phyloP scores from a whole-genome alignment of 768 basidiomycete genomes.

The Phaffia tasmanica region DNA sequence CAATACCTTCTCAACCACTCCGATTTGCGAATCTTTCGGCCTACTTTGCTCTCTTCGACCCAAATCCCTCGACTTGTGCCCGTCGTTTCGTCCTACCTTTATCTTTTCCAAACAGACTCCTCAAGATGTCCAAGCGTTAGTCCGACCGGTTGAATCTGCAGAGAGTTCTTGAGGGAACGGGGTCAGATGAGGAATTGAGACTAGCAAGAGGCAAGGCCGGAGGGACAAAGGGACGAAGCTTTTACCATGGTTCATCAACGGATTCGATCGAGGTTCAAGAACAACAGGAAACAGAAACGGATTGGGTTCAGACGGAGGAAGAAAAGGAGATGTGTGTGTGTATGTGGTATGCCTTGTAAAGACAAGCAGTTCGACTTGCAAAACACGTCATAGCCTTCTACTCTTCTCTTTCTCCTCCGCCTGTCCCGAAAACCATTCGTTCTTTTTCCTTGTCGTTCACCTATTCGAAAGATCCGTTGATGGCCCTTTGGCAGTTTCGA shows the following conservation, averaged over 20 bases:
- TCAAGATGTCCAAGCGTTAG: conserved; percentile 27
- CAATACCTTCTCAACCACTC: no score
- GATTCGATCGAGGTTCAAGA: no score
- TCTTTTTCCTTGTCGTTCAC: background rate
- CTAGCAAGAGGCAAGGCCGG: background rate
- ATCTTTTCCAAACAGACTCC: background rate
- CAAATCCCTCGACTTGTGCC: conserved; percentile 1
- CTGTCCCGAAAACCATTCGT: background rate
- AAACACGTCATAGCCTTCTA: background rate
- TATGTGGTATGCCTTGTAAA: background rate
- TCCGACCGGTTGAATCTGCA: background rate
- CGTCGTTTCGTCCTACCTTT: background rate
- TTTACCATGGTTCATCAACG: no score
- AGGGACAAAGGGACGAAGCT: background rate
- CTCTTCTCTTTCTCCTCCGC: background rate
- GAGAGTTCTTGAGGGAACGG: no score
- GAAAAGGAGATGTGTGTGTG: no score
- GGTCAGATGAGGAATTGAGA: background rate
- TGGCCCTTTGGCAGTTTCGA: no score
- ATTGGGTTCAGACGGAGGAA: background rate
- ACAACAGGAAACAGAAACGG: background rate
- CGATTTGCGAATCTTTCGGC: no score
- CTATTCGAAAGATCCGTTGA: no score
- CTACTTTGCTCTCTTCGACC: background rate
- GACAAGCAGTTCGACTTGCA: background rate